A percentile compares a stretch with the other conserved stretches of the same genome.
phyloP scores from a whole-genome alignment of 352 stramenopile species.

The Globisporangium spinosum region DNA sequence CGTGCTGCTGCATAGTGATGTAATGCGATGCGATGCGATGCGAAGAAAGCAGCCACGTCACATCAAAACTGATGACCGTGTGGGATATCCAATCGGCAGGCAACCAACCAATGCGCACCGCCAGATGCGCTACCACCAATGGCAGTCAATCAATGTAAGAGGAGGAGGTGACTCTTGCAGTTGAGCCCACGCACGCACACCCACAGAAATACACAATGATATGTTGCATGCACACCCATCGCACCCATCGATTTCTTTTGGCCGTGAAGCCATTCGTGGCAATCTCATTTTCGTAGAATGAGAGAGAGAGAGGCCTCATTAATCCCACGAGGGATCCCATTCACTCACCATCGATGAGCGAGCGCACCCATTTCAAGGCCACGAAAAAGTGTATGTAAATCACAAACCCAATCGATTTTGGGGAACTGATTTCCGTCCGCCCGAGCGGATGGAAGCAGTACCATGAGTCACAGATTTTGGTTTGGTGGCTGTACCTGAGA shows the following conservation, averaged over 20 bases:
- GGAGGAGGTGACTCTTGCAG: no score
- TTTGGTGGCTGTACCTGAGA: neutral
- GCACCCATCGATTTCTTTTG: no score
- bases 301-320: no score
- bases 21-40: conserved; percentile 19
- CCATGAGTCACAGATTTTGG: conserved; percentile 7
- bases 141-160: no score
- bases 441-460: neutral
- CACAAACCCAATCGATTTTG: neutral
- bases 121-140: no score
- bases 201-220: no score
- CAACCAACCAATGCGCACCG: no score
- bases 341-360: neutral
- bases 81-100: neutral
- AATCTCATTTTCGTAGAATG: no score
- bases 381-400: conserved; percentile 3
- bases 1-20: conserved; percentile 68
- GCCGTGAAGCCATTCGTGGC: no score
- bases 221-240: no score
- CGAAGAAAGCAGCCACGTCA: neutral
- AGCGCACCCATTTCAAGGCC: conserved; percentile 1
- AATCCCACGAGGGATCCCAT: no score
- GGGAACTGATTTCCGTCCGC: neutral
- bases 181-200: no score
- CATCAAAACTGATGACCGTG: neutral